Evolutionary conservation across 2,329 filamentous ascomycete genomes (phyloP), one percentile per base, ranked within the genome.

Genomic region (Annulohypoxylon truncatum): DNA sequence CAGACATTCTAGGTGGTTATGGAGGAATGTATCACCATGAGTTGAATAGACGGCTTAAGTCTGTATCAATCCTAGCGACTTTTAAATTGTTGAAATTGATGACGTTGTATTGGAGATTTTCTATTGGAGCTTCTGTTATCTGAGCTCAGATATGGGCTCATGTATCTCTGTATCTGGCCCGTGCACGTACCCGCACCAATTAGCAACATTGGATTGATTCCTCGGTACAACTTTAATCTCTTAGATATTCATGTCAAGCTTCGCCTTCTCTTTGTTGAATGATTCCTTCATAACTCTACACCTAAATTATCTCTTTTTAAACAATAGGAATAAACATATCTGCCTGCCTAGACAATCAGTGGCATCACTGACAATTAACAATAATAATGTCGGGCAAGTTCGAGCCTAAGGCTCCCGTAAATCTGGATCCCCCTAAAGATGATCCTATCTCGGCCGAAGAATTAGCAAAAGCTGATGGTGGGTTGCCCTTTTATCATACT

Each of bases 401-500:
- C 74, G 90, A 92, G 77, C 93, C 93, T 44, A 96, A 96, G 80
- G 82, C 83, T 26, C 86, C 92, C 2, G 90, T 96, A 65, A 81
- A 89, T 61, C 87, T 99, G 64, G 85, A 91, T 62, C 90, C 93
- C 35, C 96, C 96, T 12, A 98, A 96, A 82, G 87, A 93, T 76
- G 94, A 97, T 74, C 87, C 87, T 35, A 97, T 99, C 74, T 89
- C 90, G n/a, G 75, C 85, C 1, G 92, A 96, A 63, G 89, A 95
- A 73, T 85, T 99, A 67, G 85, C 90, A 38, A 90, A 91, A 78
- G 93, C 93, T 73, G 89, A 96, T 77, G 96, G 96, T 97, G 84
- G 75, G 89, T 79, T 47, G 15, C 9, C 40, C 24, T 54, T 15
- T 6, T 18, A 40, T n/a, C 18, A n/a, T 60, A 47, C 18, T n/a